A percentile compares a stretch with the other conserved stretches of the same genome.
Conservation (phyloP, 2,329 filamentous ascomycete genomes). For the Venturia pyrina region DNA sequence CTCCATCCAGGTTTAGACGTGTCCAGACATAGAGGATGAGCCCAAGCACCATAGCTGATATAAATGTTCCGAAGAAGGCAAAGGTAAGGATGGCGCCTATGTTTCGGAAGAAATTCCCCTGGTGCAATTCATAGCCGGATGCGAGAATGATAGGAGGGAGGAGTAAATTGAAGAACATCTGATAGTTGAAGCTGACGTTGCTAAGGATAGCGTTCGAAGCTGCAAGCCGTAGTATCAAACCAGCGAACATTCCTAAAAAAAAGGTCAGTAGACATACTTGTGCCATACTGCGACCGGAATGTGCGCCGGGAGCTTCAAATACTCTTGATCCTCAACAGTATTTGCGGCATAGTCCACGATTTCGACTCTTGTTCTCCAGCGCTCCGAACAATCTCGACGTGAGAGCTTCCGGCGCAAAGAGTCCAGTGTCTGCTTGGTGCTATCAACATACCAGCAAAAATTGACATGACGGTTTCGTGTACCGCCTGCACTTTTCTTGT, state of each 20-base stretch:
- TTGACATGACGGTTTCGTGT: slow-evolving; percentile 96
- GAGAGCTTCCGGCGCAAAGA: slow-evolving; percentile 2
- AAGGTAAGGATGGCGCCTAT: slow-evolving; percentile 97
- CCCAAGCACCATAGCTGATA: slow-evolving; percentile 91
- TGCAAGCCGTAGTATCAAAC: slow-evolving; percentile 73
- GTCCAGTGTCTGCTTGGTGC: not conserved
- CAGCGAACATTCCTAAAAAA: slow-evolving; percentile 78
- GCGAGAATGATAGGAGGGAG: slow-evolving; percentile 97
- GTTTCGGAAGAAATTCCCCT: slow-evolving; percentile 98
- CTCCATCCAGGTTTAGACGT: slow-evolving; percentile 70
- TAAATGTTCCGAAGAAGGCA: slow-evolving; percentile 92
- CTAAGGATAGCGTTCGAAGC: slow-evolving; percentile 76
- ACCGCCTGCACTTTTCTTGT: slow-evolving; percentile 95
- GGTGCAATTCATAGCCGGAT: slow-evolving; percentile 93
- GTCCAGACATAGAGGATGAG: slow-evolving; percentile 84
- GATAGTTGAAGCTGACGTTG: slow-evolving; percentile 93
- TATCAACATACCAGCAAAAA: slow-evolving; percentile 69
- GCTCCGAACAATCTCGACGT: not conserved
- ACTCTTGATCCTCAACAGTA: not conserved
- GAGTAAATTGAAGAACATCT: slow-evolving; percentile 98
- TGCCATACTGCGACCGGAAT: not conserved
- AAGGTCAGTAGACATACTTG: slow-evolving; percentile 11
- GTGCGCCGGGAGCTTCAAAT: not conserved
- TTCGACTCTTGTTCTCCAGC: not conserved
- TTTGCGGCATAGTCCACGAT: not conserved